These are phyloP conservation scores for Purpureocillium takamizusanense DNA, from an alignment of 2,329 filamentous ascomycete species.

Conservation along the genomic window DNA sequence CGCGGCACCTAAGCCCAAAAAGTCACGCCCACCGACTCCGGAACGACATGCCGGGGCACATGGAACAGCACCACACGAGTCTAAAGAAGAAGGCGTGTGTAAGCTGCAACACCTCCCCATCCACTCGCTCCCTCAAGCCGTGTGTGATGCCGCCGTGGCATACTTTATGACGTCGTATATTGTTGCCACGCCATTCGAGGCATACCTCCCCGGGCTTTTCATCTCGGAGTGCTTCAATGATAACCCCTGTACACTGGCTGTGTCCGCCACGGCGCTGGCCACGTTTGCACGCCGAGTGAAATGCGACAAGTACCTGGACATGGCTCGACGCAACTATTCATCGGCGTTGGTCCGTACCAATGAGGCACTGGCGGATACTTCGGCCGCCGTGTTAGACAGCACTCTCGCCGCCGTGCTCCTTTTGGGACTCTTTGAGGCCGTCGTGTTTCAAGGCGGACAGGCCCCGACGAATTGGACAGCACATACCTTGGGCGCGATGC, in stretches of 20 bases:
- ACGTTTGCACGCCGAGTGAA: conserved; percentile 11
- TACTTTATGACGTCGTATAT: conserved; percentile 17
- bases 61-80: no score
- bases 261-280: conserved; percentile 14
- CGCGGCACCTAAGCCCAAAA: conserved; percentile 1
- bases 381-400: conserved; percentile 12
- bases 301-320: conserved; percentile 8
- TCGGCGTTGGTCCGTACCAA: conserved; percentile 10
- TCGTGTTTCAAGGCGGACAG: conserved; percentile 12
- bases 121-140: conserved; percentile 1
- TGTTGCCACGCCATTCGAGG: conserved; percentile 13
- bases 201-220: conserved; percentile 13
- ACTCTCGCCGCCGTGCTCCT: conserved; percentile 17
- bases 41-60: no score
- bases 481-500: conserved; percentile 14
- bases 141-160: conserved; percentile 8
- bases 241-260: conserved; percentile 12
- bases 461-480: conserved; percentile 16
- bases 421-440: conserved; percentile 17
- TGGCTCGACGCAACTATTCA: conserved; percentile 11
- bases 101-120: background rate
- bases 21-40: no score
- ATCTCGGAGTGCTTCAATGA: conserved; percentile 1
- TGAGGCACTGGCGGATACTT: conserved; percentile 7
- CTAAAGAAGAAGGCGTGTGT: no score